A percentile compares a stretch with the other conserved stretches of the same genome.
Conservation (phyloP, 2,329 filamentous ascomycete species). For the Massarina eburnea region DNA sequence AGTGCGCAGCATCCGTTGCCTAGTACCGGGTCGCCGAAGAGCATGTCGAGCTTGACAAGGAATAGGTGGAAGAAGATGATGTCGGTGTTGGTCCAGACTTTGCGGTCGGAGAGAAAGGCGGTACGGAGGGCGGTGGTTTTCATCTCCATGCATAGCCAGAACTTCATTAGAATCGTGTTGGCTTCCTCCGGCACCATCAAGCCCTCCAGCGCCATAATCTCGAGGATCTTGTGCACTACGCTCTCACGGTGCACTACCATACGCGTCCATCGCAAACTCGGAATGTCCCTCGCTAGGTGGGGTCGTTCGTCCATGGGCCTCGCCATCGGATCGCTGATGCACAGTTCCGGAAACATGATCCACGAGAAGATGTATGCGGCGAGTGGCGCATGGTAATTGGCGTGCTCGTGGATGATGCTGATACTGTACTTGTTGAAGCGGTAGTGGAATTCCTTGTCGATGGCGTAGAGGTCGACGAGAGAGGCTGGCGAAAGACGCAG, state of each 20-base stretch:
- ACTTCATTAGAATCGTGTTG: slow-evolving; percentile 56
- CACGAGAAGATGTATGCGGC: slow-evolving; percentile 63
- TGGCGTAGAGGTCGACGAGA: slow-evolving; percentile 38
- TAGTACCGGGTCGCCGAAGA: slow-evolving; percentile 64
- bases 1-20: slow-evolving; percentile 49
- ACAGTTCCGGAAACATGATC: slow-evolving; percentile 59
- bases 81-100: slow-evolving; percentile 61
- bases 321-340: slow-evolving; percentile 61
- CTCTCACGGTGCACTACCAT: slow-evolving; percentile 56
- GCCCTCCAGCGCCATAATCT: slow-evolving; percentile 64
- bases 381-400: slow-evolving; percentile 56
- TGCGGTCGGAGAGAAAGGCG: slow-evolving; percentile 54
- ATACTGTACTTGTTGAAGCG: slow-evolving; percentile 55
- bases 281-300: slow-evolving; percentile 49
- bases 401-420: slow-evolving; percentile 57
- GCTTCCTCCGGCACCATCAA: slow-evolving; percentile 50
- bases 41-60: slow-evolving; percentile 71
- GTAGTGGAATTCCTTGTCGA: slow-evolving; percentile 45
- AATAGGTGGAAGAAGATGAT: slow-evolving; percentile 66
- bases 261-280: slow-evolving; percentile 66
- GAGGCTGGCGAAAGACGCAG: slow-evolving; percentile 23
- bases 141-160: slow-evolving; percentile 75
- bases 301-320: slow-evolving; percentile 45
- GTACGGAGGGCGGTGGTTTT: slow-evolving; percentile 59
- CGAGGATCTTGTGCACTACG: slow-evolving; percentile 58